A percentile compares a stretch with the other conserved stretches of the same genome.
Evolutionary conservation across 139 green algal species (phyloP).

Genomic region (Closterium sp.): DNA sequence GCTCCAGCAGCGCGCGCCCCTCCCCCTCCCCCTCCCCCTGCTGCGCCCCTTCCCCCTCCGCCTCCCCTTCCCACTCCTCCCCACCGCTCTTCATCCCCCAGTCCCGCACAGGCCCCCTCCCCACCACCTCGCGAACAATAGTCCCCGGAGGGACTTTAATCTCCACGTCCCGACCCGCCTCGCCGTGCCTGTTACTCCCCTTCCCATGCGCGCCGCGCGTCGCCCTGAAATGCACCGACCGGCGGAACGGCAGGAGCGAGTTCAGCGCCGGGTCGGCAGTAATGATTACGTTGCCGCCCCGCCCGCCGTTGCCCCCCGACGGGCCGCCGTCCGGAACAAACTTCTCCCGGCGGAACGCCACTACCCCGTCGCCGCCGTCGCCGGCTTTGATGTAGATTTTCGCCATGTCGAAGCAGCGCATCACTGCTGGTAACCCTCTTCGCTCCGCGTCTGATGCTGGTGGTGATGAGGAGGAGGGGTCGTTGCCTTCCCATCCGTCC

Average conservation of each 20-base stretch:
- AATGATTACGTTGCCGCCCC: conserved; percentile 50
- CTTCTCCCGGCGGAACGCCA: conserved; percentile 95
- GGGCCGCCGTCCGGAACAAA: conserved; percentile 90
- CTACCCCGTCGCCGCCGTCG: conserved; percentile 88
- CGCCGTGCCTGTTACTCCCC: conserved; percentile 75
- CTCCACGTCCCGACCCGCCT: conserved; percentile 71
- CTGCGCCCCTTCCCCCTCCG: neutral
- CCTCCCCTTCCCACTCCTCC: neutral
- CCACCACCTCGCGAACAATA: conserved; percentile 22
- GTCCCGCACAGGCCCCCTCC: neutral
- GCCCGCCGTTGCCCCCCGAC: conserved; percentile 85
- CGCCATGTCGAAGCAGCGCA: conserved; percentile 52
- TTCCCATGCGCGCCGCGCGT: conserved; percentile 52
- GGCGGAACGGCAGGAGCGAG: conserved; percentile 50
- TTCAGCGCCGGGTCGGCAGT: conserved; percentile 39
- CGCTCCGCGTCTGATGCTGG: conserved; percentile 2
- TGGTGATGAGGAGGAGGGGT: neutral
- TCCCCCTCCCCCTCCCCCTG: neutral
- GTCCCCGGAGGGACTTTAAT: conserved; percentile 75
- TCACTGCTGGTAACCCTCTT: conserved; percentile 34
- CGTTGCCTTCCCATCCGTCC: conserved; percentile 16
- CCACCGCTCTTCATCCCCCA: neutral
- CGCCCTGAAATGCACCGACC: conserved; percentile 63
- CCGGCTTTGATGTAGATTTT: conserved; percentile 84
- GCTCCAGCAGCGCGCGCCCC: conserved; percentile 68